Evolutionary conservation across 2,329 filamentous ascomycete species (phyloP).

Genomic region (Neopestalotiopsis sp.): DNA sequence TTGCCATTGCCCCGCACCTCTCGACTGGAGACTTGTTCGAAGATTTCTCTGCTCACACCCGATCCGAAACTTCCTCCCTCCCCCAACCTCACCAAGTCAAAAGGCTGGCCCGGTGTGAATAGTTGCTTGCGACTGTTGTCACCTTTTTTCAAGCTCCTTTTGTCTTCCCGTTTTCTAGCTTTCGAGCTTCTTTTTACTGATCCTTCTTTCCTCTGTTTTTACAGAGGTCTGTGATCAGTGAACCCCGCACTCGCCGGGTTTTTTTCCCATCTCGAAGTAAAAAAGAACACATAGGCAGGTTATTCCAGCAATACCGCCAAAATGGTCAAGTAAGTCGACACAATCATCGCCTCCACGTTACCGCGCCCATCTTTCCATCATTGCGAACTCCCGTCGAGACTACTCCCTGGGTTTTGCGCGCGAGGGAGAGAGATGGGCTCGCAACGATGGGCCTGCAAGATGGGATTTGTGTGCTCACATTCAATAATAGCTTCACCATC

Average conservation of each 20-base stretch:
- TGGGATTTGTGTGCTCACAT: constrained; percentile 51
- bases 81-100: constrained; percentile 14
- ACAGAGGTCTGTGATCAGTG: constrained; percentile 15
- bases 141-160: constrained; percentile 13
- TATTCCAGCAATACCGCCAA: constrained; percentile 77
- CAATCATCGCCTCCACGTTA: background rate
- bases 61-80: constrained; percentile 3
- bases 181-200: constrained; percentile 12
- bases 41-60: constrained; percentile 14
- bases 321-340: constrained; percentile 95
- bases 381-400: background rate
- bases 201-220: constrained; percentile 8
- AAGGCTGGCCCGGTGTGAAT: constrained; percentile 13
- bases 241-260: constrained; percentile 11
- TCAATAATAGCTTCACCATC: constrained; percentile 85
- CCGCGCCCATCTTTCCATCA: constrained; percentile 29
- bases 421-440: background rate
- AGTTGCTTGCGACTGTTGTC: constrained; percentile 20
- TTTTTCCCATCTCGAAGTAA: constrained; percentile 10
- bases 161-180: constrained; percentile 6
- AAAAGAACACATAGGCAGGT: constrained; percentile 42
- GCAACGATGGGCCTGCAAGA: background rate
- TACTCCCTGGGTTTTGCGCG: background rate
- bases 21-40: background rate
- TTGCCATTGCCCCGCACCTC: constrained; percentile 8